phyloP scores from a whole-genome alignment of 1,284 basidiomycete species.

The Ganoderma sinense region DNA sequence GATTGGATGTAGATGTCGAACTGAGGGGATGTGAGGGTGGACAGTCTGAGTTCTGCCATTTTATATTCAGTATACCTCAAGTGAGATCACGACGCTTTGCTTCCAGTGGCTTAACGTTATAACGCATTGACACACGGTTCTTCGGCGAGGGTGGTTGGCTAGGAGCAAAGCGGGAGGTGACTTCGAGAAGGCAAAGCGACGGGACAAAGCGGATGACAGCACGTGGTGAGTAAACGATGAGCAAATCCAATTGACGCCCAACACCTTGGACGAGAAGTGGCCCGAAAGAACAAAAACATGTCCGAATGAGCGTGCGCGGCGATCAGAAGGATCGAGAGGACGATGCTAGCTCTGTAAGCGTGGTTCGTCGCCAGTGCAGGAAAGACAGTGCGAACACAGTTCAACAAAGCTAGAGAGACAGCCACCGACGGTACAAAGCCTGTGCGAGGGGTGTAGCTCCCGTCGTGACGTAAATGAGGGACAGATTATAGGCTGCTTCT shows the following conservation, averaged over 20 bases:
- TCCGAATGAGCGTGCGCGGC: background rate
- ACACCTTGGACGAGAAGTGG: background rate
- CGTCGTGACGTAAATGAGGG: constrained; percentile 81
- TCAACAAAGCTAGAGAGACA: constrained; percentile 46
- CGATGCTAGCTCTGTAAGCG: background rate
- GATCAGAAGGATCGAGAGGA: background rate
- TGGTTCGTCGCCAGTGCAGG: background rate
- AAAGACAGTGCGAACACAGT: background rate
- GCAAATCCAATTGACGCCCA: background rate
- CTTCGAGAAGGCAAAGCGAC: background rate
- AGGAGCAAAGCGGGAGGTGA: background rate
- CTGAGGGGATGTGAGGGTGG: background rate
- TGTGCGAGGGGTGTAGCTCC: constrained; percentile 76
- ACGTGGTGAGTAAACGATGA: background rate
- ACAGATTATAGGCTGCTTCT: constrained; percentile 91
- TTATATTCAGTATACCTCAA: background rate
- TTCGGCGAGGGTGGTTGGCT: background rate
- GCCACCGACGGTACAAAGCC: constrained; percentile 71
- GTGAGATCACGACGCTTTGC: background rate
- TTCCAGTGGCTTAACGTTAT: background rate
- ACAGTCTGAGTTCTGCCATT: background rate
- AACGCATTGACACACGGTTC: background rate
- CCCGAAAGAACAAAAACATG: background rate
- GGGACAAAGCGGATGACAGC: background rate
- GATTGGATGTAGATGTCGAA: background rate